Percentiles rank a stretch among this genome's conserved stretches.
phyloP scores from a whole-genome alignment of 768 basidiomycete genomes.

The Neoboletus magnificus region DNA sequence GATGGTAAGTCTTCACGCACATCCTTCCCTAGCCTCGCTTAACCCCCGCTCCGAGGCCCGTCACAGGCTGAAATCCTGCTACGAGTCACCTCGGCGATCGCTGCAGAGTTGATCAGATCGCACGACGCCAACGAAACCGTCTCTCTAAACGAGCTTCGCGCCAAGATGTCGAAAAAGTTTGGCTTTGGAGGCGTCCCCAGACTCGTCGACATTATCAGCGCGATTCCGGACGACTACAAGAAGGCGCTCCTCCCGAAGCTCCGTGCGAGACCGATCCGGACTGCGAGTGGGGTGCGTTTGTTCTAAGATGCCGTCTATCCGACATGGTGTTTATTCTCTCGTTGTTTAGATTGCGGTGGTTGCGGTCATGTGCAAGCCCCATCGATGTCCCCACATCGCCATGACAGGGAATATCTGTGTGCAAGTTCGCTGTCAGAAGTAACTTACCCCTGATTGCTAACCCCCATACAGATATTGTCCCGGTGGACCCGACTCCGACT shows the following conservation, averaged over 20 bases:
- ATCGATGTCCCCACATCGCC: conserved; percentile 98
- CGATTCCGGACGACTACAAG: conserved; percentile 97
- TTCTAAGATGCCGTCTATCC: background rate
- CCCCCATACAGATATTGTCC: conserved; percentile 76
- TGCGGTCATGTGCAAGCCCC: conserved; percentile 99
- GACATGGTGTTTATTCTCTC: background rate
- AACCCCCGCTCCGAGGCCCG: conserved; percentile 43
- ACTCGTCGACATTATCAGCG: conserved; percentile 96
- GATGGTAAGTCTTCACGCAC: conserved; percentile 28
- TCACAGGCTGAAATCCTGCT: conserved; percentile 90
- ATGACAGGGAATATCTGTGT: conserved; percentile 99
- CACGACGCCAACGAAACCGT: conserved; percentile 75
- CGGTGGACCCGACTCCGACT: conserved; percentile 98
- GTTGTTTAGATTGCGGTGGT: conserved; percentile 85
- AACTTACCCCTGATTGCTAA: conserved; percentile 2
- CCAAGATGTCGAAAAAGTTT: conserved; percentile 87
- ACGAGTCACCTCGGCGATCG: conserved; percentile 91
- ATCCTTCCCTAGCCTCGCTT: background rate
- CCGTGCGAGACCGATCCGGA: conserved; percentile 90
- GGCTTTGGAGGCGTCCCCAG: conserved; percentile 84
- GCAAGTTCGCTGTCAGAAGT: conserved; percentile 41
- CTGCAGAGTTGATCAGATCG: conserved; percentile 87
- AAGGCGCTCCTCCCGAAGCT: conserved; percentile 86
- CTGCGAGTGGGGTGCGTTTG: conserved; percentile 83
- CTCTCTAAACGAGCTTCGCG: conserved; percentile 84